phyloP scores from a whole-genome alignment of 2,329 filamentous ascomycete genomes.

The Talaromyces sp. region DNA sequence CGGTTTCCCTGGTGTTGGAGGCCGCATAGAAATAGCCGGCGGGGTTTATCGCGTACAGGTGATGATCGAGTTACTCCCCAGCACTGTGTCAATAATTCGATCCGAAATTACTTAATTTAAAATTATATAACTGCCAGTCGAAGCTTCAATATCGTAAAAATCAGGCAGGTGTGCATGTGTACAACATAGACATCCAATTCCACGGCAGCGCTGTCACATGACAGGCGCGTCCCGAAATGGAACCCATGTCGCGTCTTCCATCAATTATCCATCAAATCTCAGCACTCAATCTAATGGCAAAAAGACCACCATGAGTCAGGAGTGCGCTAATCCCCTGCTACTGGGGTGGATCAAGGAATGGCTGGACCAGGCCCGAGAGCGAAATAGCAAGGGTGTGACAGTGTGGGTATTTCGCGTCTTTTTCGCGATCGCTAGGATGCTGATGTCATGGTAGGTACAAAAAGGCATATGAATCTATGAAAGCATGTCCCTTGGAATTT shows the following conservation, averaged over 20 bases:
- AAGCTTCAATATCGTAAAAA: too few relatives aligned
- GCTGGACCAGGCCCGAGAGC: conserved; percentile 69
- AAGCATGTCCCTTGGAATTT: conserved; percentile 70
- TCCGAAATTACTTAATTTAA: too few relatives aligned
- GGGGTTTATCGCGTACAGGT: too few relatives aligned
- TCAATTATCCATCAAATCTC: neutral
- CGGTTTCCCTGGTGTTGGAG: too few relatives aligned
- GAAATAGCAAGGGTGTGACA: conserved; percentile 69
- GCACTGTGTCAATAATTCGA: too few relatives aligned
- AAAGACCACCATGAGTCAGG: conserved; percentile 35
- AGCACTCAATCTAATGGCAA: conserved; percentile 6
- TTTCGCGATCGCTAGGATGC: conserved; percentile 1
- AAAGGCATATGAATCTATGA: conserved; percentile 75
- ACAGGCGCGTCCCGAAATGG: conserved; percentile 21
- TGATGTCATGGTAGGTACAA: conserved; percentile 59
- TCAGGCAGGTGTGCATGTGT: neutral
- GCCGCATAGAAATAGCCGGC: too few relatives aligned
- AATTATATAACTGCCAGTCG: too few relatives aligned
- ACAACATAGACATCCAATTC: too few relatives aligned
- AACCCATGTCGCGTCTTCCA: conserved; percentile 19
- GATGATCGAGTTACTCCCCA: too few relatives aligned
- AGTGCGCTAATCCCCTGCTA: conserved; percentile 70
- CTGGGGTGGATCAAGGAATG: conserved; percentile 77
- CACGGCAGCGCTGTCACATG: conserved; percentile 9
- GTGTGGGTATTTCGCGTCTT: conserved; percentile 38